A percentile compares a stretch with the other conserved stretches of the same genome.
Conservation (phyloP, 768 basidiomycete genomes). For the Ephemerocybe angulata region DNA sequence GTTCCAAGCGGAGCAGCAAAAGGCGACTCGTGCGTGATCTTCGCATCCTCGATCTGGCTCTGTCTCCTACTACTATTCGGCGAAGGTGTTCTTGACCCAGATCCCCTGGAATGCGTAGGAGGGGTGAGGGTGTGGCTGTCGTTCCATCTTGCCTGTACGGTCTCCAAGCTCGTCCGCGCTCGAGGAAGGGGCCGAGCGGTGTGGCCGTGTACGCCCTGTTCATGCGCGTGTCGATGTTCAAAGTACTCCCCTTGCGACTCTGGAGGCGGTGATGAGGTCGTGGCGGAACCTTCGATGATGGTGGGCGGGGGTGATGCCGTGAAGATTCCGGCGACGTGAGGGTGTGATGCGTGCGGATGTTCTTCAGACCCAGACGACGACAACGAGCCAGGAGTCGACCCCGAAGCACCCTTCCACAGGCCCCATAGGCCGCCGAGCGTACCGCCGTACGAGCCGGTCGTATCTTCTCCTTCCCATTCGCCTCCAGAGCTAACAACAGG, state of each 20-base stretch:
- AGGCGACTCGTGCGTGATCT: conserved; percentile 5
- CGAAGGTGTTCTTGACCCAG: background rate
- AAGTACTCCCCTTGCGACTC: background rate
- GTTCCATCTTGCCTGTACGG: background rate
- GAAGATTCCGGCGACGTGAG: background rate
- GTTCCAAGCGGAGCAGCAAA: too few relatives aligned
- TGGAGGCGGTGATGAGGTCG: background rate
- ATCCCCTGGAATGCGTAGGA: too few relatives aligned
- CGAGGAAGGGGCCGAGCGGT: conserved; percentile 3
- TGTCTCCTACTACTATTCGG: background rate
- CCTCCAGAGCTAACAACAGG: background rate
- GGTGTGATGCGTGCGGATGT: background rate
- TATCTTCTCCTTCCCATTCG: background rate
- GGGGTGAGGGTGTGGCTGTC: background rate
- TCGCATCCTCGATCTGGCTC: too few relatives aligned
- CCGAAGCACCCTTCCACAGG: background rate
- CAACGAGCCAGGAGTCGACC: background rate
- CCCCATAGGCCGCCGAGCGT: background rate
- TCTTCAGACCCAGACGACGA: background rate
- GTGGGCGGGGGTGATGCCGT: background rate
- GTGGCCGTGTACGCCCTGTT: background rate
- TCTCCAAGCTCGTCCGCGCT: conserved; percentile 6
- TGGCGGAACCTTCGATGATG: background rate
- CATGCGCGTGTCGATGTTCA: background rate
- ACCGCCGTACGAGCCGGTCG: background rate